Conservation (phyloP, 805 yeast species). For the Dipodascus geniculatus region DNA sequence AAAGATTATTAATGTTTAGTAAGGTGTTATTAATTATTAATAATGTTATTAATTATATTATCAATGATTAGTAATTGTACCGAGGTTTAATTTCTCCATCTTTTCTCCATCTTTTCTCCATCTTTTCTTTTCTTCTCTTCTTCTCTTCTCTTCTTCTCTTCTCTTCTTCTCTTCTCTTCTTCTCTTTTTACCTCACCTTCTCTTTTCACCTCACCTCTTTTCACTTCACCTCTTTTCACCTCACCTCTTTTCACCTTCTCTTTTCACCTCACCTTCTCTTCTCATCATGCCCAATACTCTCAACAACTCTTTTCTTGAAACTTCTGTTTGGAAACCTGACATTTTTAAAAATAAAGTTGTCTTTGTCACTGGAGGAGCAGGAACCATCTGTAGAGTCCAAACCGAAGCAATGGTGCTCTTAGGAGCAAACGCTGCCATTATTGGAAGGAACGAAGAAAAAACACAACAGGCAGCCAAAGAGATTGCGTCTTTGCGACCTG, state of each 20-base stretch:
- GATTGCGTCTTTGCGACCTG: conserved; percentile 42
- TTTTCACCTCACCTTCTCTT: not conserved
- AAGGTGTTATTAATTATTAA: too few species aligned
- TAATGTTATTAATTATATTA: too few species aligned
- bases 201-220: too few species aligned
- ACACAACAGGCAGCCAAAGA: conserved; percentile 60
- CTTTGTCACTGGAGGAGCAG: conserved; percentile 87
- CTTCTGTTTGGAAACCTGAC: conserved; percentile 35
- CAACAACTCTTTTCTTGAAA: not conserved
- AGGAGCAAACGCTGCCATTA: conserved; percentile 79
- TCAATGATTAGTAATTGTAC: too few species aligned
- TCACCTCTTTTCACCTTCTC: not conserved
- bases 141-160: too few species aligned
- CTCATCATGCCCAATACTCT: conserved; percentile 1
- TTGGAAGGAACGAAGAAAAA: conserved; percentile 64
- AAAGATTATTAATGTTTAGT: too few species aligned
- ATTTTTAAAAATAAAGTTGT: conserved; percentile 76
- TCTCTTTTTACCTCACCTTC: too few species aligned
- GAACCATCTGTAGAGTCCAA: conserved; percentile 88
- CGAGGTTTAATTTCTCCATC: too few species aligned
- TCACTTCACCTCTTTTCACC: not conserved
- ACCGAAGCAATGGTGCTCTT: conserved; percentile 70
- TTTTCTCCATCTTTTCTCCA: too few species aligned
- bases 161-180: too few species aligned
- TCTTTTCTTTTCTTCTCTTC: too few species aligned